Evolutionary conservation across 2,329 filamentous ascomycete species (phyloP).

Genomic region (Lecanosticta acicola): DNA sequence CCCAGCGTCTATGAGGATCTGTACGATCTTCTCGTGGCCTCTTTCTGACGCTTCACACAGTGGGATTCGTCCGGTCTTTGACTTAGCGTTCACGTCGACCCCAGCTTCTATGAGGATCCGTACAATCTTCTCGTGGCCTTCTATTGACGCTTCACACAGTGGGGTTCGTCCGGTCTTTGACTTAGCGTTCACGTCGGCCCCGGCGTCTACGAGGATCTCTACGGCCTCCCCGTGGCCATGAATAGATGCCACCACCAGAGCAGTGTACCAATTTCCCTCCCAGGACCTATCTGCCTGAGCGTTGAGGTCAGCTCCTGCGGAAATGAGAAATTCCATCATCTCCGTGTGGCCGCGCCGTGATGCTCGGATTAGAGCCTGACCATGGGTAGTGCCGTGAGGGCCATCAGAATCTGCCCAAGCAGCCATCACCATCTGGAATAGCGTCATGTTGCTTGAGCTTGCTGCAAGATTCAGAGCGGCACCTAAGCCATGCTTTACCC

Average conservation of each 20-base stretch:
- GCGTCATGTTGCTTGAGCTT: too few relatives aligned
- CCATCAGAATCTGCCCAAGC: too few relatives aligned
- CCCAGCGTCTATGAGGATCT: conserved; percentile 14
- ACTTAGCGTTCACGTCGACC: conserved; percentile 10
- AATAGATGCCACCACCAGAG: conserved; percentile 8
- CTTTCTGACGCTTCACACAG: conserved; percentile 13
- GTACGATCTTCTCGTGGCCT: conserved; percentile 8
- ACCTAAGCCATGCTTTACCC: too few relatives aligned
- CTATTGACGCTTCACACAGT: conserved; percentile 8
- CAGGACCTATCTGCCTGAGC: too few relatives aligned
- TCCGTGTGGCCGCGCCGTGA: too few relatives aligned
- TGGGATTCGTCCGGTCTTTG: conserved; percentile 6
- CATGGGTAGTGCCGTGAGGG: too few relatives aligned
- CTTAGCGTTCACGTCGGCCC: conserved; percentile 18
- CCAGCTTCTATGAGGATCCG: conserved; percentile 14
- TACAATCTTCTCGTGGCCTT: conserved; percentile 11
- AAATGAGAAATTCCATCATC: too few relatives aligned
- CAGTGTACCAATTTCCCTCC: conserved; percentile 5
- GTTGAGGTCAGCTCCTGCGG: conserved; percentile 8
- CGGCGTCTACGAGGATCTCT: conserved; percentile 14
- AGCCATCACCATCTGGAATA: too few relatives aligned
- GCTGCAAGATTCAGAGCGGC: too few relatives aligned
- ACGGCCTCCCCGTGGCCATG: conserved; percentile 10
- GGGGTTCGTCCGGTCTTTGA: conserved; percentile 7
- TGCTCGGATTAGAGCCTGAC: too few relatives aligned